Base-by-base conservation (phyloP, 768 basidiomycete genomes). In the Artomyces pyxidatus region DNA sequence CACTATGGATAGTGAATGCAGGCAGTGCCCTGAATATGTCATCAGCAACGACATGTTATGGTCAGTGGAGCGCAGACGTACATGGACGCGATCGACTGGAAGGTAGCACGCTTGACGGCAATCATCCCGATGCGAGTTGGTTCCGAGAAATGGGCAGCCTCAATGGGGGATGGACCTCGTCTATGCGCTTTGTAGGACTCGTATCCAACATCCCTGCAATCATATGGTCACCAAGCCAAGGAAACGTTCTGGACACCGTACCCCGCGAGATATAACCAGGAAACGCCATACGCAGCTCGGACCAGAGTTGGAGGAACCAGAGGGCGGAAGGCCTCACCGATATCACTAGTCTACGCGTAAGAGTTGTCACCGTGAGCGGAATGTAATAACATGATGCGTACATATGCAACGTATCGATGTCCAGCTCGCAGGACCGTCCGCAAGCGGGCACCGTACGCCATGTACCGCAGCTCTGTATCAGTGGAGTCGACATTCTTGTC, bases 1-100 rank as follows among this genome's bases (percentile, higher is more conserved):
- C 77, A 1, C 85, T 85, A 61, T 92, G 88, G 47, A 92, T 90
- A 1, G 88, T 92, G 49, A 92, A 74, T 0, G 88, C 88, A 2
- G 88, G 87, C 17, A 89, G 74, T 4, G 81, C 86, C 86, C 86
- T 88, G 56, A 22, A 47, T 51, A 28, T 48, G 50, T 52, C 27
- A 29, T 28, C 21, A 14, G 27, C 4, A 17, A 14, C 6, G 29
- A 28, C 16, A 30, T 21, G 39, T 46, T 41, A 50, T 8, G 29
- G 19, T 37, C 35, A 29, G 48, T 38, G n/a, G 11, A 25, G 46
- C 5, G 39, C 48, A 49, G 41, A 68, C 80, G 42, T 62, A 85
- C 86, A 90, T 88, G 35, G 85, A 88, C 9, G 88, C 87, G 25
- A 88, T 71, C 12, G 83, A 84, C 65, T 90, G 88, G 65, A 90